Evolutionary conservation across 78 protist species (phyloP).

Genomic region (Isochrysis galbana): DNA sequence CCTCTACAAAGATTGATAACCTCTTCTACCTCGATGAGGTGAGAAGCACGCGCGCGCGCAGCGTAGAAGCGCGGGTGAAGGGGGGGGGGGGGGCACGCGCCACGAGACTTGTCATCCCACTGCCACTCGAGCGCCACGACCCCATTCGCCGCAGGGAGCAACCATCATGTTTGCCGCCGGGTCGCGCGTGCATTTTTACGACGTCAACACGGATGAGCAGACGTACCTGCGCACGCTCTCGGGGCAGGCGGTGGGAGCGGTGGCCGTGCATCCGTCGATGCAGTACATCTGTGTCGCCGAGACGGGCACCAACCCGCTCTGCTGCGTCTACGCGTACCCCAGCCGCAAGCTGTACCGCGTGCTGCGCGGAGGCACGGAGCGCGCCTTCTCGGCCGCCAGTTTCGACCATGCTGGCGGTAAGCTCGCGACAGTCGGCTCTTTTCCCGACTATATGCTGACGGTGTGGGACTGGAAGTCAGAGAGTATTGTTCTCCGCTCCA

Average conservation of each 20-base stretch:
- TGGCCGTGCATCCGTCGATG: conserved; percentile 45
- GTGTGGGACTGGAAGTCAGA: conserved; percentile 81
- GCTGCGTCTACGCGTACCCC: conserved; percentile 52
- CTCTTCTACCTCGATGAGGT: not conserved
- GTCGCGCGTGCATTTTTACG: not conserved
- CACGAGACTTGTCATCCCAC: too few species aligned
- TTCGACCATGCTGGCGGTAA: conserved; percentile 55
- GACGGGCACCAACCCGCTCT: conserved; percentile 38
- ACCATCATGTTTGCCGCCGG: conserved; percentile 33
- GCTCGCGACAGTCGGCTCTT: conserved; percentile 79
- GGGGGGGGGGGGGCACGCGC: too few species aligned
- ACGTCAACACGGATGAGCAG: conserved; percentile 10
- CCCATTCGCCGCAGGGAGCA: not conserved
- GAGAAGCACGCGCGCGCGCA: not conserved
- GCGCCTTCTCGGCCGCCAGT: conserved; percentile 27
- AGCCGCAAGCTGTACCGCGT: conserved; percentile 7
- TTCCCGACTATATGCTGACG: conserved; percentile 77
- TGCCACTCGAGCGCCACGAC: not conserved
- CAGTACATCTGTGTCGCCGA: conserved; percentile 62
- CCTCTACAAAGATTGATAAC: not conserved
- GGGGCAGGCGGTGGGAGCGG: conserved; percentile 6
- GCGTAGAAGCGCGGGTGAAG: too few species aligned
- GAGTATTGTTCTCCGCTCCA: conserved; percentile 59
- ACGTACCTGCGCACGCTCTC: not conserved
- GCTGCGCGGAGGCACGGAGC: conserved; percentile 66